These are phyloP conservation scores for Tricholomella constricta DNA, from an alignment of 768 basidiomycete genomes.

Conservation along the genomic window DNA sequence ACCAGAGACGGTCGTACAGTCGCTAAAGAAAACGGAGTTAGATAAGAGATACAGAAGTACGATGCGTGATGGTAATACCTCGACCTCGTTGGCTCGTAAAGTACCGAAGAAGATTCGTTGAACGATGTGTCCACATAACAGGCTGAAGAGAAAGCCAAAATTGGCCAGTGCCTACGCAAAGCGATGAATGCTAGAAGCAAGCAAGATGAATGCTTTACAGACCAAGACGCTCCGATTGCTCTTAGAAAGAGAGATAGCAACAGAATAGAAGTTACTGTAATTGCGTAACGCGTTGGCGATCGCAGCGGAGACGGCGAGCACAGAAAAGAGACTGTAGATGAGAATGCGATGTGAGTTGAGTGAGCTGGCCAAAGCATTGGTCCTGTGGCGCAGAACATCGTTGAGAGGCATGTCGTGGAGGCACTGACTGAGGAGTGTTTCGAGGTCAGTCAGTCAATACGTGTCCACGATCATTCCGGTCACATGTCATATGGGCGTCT, in stretches of 20 bases:
- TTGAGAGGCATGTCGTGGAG: constrained; percentile 47
- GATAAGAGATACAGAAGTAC: neutral
- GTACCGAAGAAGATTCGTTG: constrained; percentile 92
- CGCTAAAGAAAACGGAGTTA: constrained; percentile 51
- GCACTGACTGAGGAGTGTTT: neutral
- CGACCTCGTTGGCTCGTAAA: constrained; percentile 84
- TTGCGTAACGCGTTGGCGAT: constrained; percentile 79
- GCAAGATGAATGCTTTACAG: constrained; percentile 22
- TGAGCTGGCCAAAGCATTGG: constrained; percentile 50
- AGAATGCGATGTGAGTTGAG: constrained; percentile 65
- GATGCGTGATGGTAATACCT: constrained; percentile 53
- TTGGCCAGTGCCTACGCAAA: constrained; percentile 80
- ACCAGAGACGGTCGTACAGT: constrained; percentile 95
- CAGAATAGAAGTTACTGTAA: constrained; percentile 92
- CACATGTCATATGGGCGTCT: neutral
- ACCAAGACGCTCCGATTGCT: constrained; percentile 94
- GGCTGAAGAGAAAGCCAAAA: constrained; percentile 77
- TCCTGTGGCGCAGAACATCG: constrained; percentile 50
- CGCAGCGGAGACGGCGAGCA: constrained; percentile 68
- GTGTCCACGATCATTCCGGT: neutral
- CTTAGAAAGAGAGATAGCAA: constrained; percentile 89
- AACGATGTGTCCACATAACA: constrained; percentile 74
- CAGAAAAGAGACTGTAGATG: constrained; percentile 69
- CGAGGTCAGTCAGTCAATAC: no score
- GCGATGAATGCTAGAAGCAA: constrained; percentile 7